These are phyloP conservation scores for Monoraphidium neglectum DNA, from an alignment of 139 green algal species.

Conservation along the genomic window DNA sequence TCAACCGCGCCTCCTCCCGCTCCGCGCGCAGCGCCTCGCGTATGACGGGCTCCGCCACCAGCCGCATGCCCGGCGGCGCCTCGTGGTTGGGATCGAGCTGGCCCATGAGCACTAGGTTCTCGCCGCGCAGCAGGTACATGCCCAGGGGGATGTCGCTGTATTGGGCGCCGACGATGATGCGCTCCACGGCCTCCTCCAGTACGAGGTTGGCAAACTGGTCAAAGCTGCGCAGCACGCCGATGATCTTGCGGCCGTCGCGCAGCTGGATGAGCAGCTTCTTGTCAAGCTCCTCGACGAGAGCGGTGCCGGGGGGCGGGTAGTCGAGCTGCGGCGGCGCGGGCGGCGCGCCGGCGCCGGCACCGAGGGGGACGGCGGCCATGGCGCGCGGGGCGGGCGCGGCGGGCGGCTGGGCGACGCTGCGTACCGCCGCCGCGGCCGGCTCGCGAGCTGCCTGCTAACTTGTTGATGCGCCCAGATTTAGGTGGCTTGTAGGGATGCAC, in stretches of 20 bases:
- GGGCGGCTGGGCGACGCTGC: no score
- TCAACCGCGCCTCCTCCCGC: constrained; percentile 73
- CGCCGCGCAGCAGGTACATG: constrained; percentile 74
- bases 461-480: no score
- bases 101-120: constrained; percentile 91
- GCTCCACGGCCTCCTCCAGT: constrained; percentile 68
- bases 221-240: constrained; percentile 66
- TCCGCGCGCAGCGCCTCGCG: constrained; percentile 64
- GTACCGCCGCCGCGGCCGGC: no score
- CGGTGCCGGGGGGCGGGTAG: constrained; percentile 57
- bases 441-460: no score
- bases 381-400: no score
- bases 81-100: constrained; percentile 66
- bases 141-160: constrained; percentile 81
- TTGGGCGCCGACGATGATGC: constrained; percentile 76
- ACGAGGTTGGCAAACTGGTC: constrained; percentile 88
- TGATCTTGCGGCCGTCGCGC: constrained; percentile 65
- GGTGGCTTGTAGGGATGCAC: no score
- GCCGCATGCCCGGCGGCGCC: constrained; percentile 54
- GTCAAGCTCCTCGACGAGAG: constrained; percentile 73
- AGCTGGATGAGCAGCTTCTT: constrained; percentile 67
- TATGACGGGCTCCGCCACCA: constrained; percentile 65
- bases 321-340: constrained; percentile 6
- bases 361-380: no score
- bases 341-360: background rate